These are phyloP conservation scores for Wickerhamomyces rabaulensis DNA, from an alignment of 805 yeast species.

Conservation along the genomic window DNA sequence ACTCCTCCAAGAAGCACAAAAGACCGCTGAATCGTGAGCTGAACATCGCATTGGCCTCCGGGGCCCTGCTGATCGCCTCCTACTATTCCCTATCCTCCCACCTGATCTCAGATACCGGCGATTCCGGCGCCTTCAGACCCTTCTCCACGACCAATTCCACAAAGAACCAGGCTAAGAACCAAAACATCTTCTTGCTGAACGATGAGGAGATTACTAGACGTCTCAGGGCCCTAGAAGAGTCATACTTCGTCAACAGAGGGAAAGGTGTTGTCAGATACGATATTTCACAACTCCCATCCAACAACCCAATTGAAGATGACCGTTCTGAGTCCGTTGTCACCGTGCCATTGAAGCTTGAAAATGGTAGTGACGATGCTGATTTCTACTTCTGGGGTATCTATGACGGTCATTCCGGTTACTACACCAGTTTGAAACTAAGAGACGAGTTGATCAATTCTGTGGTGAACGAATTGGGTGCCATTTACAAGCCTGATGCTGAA, in stretches of 20 bases:
- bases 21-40: slow-evolving; percentile 11
- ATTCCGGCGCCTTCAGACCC: slow-evolving; percentile 14
- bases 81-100: slow-evolving; percentile 22
- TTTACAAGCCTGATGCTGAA: slow-evolving; percentile 50
- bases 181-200: slow-evolving; percentile 50
- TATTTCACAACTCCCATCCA: slow-evolving; percentile 82
- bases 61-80: slow-evolving; percentile 23
- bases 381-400: slow-evolving; percentile 95
- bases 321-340: slow-evolving; percentile 78
- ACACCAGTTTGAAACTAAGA: slow-evolving; percentile 80
- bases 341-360: slow-evolving; percentile 49
- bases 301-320: slow-evolving; percentile 93
- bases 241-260: slow-evolving; percentile 74
- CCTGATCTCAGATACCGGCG: slow-evolving; percentile 22
- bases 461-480: slow-evolving; percentile 67
- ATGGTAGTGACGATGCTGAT: slow-evolving; percentile 39
- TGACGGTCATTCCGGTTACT: slow-evolving; percentile 98
- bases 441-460: slow-evolving; percentile 74
- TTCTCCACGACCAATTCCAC: slow-evolving; percentile 20
- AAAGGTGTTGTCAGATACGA: slow-evolving; percentile 88
- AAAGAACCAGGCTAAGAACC: slow-evolving; percentile 25
- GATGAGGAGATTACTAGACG: slow-evolving; percentile 69
- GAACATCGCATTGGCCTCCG: slow-evolving; percentile 25
- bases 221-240: slow-evolving; percentile 72
- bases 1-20: background rate